Evolutionary conservation across 2,329 filamentous ascomycete species (phyloP).

Genomic region (Calonectria crousiana): DNA sequence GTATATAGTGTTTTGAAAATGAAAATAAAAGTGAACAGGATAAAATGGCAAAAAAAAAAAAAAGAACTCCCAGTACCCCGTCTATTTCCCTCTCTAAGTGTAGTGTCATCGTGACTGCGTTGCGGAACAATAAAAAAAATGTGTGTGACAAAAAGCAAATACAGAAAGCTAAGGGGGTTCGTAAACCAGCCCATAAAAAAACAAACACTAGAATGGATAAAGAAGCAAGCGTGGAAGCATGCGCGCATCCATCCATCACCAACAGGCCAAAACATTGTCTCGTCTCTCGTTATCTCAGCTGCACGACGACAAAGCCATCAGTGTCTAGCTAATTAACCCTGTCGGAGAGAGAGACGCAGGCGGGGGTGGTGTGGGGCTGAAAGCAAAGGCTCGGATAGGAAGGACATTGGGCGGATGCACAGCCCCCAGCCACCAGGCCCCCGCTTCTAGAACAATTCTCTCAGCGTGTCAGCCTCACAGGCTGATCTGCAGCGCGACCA

Average conservation of each 20-base stretch:
- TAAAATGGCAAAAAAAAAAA: slow-evolving; percentile 25
- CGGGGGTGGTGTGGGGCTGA: slow-evolving; percentile 3
- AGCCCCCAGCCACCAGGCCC: slow-evolving; percentile 27
- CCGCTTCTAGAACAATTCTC: slow-evolving; percentile 51
- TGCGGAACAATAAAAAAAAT: slow-evolving; percentile 12
- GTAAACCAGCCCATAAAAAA: not conserved
- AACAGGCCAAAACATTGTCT: slow-evolving; percentile 1
- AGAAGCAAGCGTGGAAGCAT: slow-evolving; percentile 6
- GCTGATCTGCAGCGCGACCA: slow-evolving; percentile 24
- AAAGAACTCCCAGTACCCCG: slow-evolving; percentile 15
- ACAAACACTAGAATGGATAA: slow-evolving; percentile 3
- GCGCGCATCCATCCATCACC: not conserved
- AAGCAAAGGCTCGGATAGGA: slow-evolving; percentile 28
- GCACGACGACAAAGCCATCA: not conserved
- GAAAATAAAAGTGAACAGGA: not conserved
- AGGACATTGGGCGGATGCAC: slow-evolving; percentile 31
- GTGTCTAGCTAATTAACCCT: slow-evolving; percentile 10
- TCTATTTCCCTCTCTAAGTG: slow-evolving; percentile 31
- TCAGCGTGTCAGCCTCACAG: slow-evolving; percentile 41
- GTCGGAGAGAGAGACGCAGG: not conserved
- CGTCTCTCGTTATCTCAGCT: slow-evolving; percentile 3
- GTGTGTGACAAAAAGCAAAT: not conserved
- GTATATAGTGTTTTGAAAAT: not conserved
- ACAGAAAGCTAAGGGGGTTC: not conserved
- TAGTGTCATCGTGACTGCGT: slow-evolving; percentile 26